These are phyloP conservation scores for Dictyostelium purpureum DNA, from an alignment of 78 protist species.

Conservation along the genomic window DNA sequence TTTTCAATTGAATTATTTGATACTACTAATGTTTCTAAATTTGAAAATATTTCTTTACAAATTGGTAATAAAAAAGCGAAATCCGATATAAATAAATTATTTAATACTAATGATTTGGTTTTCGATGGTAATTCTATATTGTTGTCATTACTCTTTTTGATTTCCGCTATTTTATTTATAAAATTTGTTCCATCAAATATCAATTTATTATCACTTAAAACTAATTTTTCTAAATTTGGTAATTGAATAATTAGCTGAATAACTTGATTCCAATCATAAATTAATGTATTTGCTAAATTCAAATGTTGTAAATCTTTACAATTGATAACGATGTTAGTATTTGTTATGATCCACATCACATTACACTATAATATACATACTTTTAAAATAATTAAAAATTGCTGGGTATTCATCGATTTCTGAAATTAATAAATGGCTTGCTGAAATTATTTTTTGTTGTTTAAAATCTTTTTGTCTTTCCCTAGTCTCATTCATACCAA, in stretches of 20 bases:
- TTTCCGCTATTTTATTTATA: neutral
- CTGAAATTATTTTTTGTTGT: neutral
- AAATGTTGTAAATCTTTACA: constrained; percentile 13
- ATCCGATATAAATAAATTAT: neutral
- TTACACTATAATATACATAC: neutral
- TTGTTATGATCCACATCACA: neutral
- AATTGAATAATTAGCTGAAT: neutral
- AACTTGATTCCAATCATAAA: constrained; percentile 37
- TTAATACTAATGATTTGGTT: neutral
- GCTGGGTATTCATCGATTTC: neutral
- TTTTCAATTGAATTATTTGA: neutral
- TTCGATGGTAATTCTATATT: neutral
- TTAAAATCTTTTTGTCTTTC: constrained; percentile 11
- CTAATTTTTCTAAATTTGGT: neutral
- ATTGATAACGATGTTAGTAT: neutral
- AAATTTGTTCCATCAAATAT: neutral
- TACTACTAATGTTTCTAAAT: neutral
- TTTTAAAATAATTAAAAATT: neutral
- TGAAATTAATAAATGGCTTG: neutral
- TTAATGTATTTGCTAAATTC: constrained; percentile 15
- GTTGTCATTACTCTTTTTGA: neutral
- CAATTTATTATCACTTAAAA: constrained; percentile 30
- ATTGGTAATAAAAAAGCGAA: neutral
- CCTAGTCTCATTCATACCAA: constrained; percentile 52
- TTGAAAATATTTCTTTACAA: neutral